These are phyloP conservation scores for Suillus hirtellus DNA, from an alignment of 768 basidiomycete species.

Conservation along the genomic window DNA sequence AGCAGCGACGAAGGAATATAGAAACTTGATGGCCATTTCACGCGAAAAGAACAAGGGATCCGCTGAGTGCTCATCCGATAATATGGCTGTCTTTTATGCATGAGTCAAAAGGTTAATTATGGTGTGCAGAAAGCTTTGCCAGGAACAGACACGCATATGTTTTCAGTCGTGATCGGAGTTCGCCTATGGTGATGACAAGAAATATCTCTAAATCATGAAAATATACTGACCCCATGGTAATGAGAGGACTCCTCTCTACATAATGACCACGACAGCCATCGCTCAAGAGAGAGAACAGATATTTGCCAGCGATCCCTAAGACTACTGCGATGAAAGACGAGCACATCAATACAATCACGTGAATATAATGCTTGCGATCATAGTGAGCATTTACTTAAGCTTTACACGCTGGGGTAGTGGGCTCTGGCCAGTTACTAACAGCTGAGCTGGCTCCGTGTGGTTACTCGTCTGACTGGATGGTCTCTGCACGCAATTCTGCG, in stretches of 20 bases:
- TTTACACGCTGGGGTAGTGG: background rate
- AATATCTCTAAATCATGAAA: background rate
- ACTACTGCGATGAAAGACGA: background rate
- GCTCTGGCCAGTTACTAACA: too few relatives aligned
- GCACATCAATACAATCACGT: background rate
- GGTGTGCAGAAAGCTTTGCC: slow-evolving; percentile 8
- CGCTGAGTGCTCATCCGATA: background rate
- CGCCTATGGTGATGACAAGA: background rate
- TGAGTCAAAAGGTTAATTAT: slow-evolving; percentile 10
- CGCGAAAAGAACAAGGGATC: background rate
- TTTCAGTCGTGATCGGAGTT: slow-evolving; percentile 7
- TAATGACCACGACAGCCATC: background rate
- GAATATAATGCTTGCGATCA: background rate
- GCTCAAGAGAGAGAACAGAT: background rate
- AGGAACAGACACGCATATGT: background rate
- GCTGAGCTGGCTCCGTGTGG: too few relatives aligned
- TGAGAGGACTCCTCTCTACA: background rate
- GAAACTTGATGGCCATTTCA: slow-evolving; percentile 21
- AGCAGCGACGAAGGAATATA: slow-evolving; percentile 16
- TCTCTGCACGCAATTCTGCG: background rate
- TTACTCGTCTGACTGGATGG: too few relatives aligned
- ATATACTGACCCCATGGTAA: slow-evolving; percentile 1
- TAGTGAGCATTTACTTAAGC: background rate
- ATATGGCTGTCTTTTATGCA: slow-evolving; percentile 15
- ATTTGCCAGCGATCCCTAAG: background rate